Base-by-base conservation (phyloP, 148 eudicot species). In the Drosera capensis region DNA sequence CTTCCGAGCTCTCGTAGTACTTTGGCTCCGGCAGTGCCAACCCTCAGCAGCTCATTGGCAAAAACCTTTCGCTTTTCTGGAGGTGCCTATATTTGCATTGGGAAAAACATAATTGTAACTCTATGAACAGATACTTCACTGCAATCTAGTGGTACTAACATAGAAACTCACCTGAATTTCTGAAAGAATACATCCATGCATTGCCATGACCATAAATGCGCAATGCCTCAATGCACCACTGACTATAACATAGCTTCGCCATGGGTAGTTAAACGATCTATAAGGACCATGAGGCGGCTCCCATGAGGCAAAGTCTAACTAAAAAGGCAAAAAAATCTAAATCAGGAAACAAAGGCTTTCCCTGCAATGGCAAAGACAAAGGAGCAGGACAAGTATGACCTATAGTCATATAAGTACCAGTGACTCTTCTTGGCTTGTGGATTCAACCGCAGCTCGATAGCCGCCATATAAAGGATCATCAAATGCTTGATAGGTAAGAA, bases 251-350 rank as follows among this genome's bases (percentile, higher is more conserved):
- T 37, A 12, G 5, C 41, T 37, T 15, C 14, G 9, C 16, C 41
- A 37, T 8, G 9, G 41, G 14, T 14, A 37, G n/a, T 4, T 37
- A 8, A 14, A 4, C 41, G 45, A 43, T 51, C 41, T 68, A 44
- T 71, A 75, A 57, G 66, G 77, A 24, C 82, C 77, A 52, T 75
- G 82, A 45, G 82, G 82, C 23, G 82, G 82, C 55, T 75, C 82
- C 77, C 77, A 75, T 26, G 23, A 41, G 7, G 82, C 82, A 40
- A 64, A 71, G 23, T 46, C 71, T 41, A 71, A 22, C 82, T 75
- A 71, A 39, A 51, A 25, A 52, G 2, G 23, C 29, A 24, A 41
- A 43, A 20, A 1, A 45, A 37, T 39, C 50, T 3, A 20, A 0
- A 14, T 8, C 3, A 8, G 35, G 7, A 29, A 47, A 51, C 46